Percentiles rank a stretch among this genome's conserved stretches.
Evolutionary conservation across 805 yeast genomes (phyloP).

Genomic region (Pichia membranifaciens): DNA sequence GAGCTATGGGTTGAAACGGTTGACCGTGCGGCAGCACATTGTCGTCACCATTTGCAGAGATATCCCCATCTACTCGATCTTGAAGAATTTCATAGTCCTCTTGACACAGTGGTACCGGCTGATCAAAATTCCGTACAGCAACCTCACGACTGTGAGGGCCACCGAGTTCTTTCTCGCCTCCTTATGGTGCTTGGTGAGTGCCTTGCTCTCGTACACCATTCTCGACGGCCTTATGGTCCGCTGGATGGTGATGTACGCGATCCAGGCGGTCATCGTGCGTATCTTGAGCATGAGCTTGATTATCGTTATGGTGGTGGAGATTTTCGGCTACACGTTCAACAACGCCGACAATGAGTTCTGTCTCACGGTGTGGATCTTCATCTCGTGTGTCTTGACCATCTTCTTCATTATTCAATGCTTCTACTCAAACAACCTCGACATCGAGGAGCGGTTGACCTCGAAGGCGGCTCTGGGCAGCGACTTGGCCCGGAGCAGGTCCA

Average conservation of each 20-base stretch:
- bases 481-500: background rate
- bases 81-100: conserved; percentile 24
- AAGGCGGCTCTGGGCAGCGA: conserved; percentile 6
- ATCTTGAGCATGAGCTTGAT: conserved; percentile 78
- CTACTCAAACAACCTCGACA: conserved; percentile 68
- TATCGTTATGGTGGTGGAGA: conserved; percentile 62
- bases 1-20: conserved; percentile 59
- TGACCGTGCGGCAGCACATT: conserved; percentile 72
- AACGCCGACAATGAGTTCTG: conserved; percentile 57
- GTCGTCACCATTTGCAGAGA: conserved; percentile 75
- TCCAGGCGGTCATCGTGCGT: conserved; percentile 81
- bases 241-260: conserved; percentile 89
- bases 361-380: conserved; percentile 85
- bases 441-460: conserved; percentile 24
- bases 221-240: conserved; percentile 86
- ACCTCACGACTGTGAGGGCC: conserved; percentile 53
- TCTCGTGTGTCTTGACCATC: conserved; percentile 77
- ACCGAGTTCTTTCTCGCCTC: conserved; percentile 79
- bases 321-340: conserved; percentile 61
- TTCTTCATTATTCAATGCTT: conserved; percentile 83
- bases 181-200: conserved; percentile 89
- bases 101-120: conserved; percentile 26
- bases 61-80: conserved; percentile 45
- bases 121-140: conserved; percentile 19
- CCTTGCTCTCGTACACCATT: conserved; percentile 75